Evolutionary conservation across 306 rosid genomes (phyloP).

Genomic region (Astragalus glycyphyllos): DNA sequence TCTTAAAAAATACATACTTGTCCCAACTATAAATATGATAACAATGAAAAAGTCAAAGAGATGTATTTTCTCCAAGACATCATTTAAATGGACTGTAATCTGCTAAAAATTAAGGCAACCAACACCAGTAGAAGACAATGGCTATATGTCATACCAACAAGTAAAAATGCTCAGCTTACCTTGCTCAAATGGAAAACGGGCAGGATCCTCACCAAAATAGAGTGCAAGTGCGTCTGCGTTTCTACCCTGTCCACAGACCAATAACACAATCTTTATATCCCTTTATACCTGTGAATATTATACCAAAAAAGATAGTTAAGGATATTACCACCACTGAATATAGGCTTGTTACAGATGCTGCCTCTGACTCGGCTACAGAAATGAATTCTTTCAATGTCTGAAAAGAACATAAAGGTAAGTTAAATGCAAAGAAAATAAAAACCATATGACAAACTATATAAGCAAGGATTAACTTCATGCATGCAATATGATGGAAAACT

Average conservation of each 20-base stretch:
- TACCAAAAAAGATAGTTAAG: constrained; percentile 39
- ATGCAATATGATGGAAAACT: constrained; percentile 24
- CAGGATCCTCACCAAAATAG: constrained; percentile 95
- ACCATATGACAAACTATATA: constrained; percentile 5
- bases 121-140: constrained; percentile 21
- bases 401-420: constrained; percentile 31
- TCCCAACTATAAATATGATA: constrained; percentile 15
- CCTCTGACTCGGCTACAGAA: constrained; percentile 78
- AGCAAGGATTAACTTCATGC: constrained; percentile 25
- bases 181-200: constrained; percentile 89
- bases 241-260: constrained; percentile 76
- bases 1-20: constrained; percentile 14
- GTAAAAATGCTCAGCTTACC: constrained; percentile 58
- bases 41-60: constrained; percentile 16
- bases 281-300: constrained; percentile 31
- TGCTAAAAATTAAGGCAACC: constrained; percentile 12
- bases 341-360: constrained; percentile 71
- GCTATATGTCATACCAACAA: constrained; percentile 20
- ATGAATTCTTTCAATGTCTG: constrained; percentile 86
- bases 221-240: constrained; percentile 88
- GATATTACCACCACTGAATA: constrained; percentile 82
- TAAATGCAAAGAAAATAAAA: constrained; percentile 36
- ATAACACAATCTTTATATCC: constrained; percentile 40
- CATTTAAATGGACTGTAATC: constrained; percentile 2
- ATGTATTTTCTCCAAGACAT: constrained; percentile 20